phyloP scores from a whole-genome alignment of 306 rosid species.

The Prunus mume region DNA sequence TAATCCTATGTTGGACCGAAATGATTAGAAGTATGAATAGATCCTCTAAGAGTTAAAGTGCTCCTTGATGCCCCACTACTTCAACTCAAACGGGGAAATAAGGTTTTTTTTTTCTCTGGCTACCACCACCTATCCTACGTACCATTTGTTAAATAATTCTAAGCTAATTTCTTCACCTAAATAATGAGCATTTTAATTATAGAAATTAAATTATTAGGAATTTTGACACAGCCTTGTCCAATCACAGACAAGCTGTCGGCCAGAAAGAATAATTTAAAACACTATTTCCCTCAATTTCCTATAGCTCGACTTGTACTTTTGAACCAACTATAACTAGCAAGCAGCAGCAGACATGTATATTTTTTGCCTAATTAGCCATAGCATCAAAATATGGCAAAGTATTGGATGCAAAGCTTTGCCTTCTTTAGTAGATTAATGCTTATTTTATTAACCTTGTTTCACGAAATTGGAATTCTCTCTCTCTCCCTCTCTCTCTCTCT shows the following conservation, averaged over 20 bases:
- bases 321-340: background rate
- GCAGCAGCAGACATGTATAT: background rate
- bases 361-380: background rate
- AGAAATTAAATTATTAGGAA: background rate
- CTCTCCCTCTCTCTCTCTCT: too few species aligned
- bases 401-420: background rate
- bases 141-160: slow-evolving; percentile 19
- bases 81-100: slow-evolving; percentile 25
- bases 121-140: slow-evolving; percentile 16
- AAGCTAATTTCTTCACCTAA: slow-evolving; percentile 10
- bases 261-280: slow-evolving; percentile 20
- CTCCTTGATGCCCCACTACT: slow-evolving; percentile 42
- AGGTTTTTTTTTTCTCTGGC: background rate
- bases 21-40: slow-evolving; percentile 46
- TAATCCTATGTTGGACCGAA: slow-evolving; percentile 29
- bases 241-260: slow-evolving; percentile 34
- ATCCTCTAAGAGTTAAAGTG: slow-evolving; percentile 40
- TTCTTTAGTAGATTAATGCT: background rate
- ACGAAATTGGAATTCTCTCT: slow-evolving; percentile 3
- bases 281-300: slow-evolving; percentile 3
- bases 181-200: slow-evolving; percentile 23
- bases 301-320: background rate
- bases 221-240: slow-evolving; percentile 33
- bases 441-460: background rate
- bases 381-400: background rate